Conservation (phyloP, 2,329 filamentous ascomycete species). For the Botrytis byssoidea region DNA sequence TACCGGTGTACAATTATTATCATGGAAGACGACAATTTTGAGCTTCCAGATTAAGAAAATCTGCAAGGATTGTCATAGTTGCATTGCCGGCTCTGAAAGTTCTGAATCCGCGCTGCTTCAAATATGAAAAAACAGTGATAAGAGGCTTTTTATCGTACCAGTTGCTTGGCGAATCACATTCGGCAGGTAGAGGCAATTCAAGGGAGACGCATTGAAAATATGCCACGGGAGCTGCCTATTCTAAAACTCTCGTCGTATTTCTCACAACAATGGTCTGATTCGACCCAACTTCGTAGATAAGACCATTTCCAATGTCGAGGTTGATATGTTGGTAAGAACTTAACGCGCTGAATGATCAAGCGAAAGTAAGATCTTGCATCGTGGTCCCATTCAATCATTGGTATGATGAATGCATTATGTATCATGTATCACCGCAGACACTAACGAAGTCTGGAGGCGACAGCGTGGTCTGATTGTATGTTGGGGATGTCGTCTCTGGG, state of each 20-base stretch:
- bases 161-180: background rate
- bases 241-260: background rate
- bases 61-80: background rate
- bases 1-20: background rate
- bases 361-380: slow-evolving; percentile 3
- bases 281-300: background rate
- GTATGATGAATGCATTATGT: slow-evolving; percentile 18
- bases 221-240: background rate
- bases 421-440: slow-evolving; percentile 15
- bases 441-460: slow-evolving; percentile 1
- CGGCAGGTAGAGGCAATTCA: background rate
- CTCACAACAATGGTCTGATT: background rate
- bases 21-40: background rate
- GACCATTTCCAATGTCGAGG: slow-evolving; percentile 11
- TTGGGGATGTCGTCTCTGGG: slow-evolving; percentile 9
- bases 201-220: background rate
- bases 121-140: background rate
- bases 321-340: background rate
- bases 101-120: background rate
- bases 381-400: slow-evolving; percentile 13
- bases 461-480: slow-evolving; percentile 7
- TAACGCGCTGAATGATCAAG: slow-evolving; percentile 17
- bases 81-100: background rate
- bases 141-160: background rate
- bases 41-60: background rate